Evolutionary conservation across 805 yeast species (phyloP).

Genomic region (Grigorovia yakushimaensis): DNA sequence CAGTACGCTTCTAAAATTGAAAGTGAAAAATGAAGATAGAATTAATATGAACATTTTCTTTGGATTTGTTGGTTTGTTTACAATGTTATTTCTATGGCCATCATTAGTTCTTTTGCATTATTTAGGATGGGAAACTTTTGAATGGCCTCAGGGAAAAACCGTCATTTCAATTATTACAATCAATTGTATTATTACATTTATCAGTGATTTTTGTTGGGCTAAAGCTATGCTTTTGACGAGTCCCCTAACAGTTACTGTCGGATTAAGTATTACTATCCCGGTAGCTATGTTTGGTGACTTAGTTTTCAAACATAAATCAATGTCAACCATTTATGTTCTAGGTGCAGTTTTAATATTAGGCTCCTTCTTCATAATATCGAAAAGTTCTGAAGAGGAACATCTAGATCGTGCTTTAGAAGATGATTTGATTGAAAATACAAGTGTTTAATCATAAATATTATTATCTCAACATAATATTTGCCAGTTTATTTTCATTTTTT

Average conservation of each 20-base stretch:
- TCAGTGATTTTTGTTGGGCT: conserved; percentile 94
- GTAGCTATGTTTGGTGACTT: conserved; percentile 89
- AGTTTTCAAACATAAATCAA: conserved; percentile 52
- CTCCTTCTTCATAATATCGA: conserved; percentile 78
- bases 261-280: conserved; percentile 87
- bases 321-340: conserved; percentile 53
- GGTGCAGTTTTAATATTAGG: conserved; percentile 77
- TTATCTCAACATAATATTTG: background rate
- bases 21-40: conserved; percentile 61
- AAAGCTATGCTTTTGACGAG: conserved; percentile 87
- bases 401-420: conserved; percentile 8
- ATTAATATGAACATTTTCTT: conserved; percentile 82
- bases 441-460: background rate
- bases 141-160: conserved; percentile 47
- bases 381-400: conserved; percentile 59
- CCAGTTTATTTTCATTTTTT: background rate
- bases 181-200: conserved; percentile 70
- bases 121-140: conserved; percentile 59
- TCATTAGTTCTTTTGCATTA: conserved; percentile 55
- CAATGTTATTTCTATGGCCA: conserved; percentile 74
- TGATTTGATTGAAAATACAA: background rate
- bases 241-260: conserved; percentile 93
- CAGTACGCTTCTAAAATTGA: conserved; percentile 70
- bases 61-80: conserved; percentile 89
- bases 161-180: conserved; percentile 45